Conservation (phyloP, 1,284 basidiomycete species). For the Moesziomyces sp. region DNA sequence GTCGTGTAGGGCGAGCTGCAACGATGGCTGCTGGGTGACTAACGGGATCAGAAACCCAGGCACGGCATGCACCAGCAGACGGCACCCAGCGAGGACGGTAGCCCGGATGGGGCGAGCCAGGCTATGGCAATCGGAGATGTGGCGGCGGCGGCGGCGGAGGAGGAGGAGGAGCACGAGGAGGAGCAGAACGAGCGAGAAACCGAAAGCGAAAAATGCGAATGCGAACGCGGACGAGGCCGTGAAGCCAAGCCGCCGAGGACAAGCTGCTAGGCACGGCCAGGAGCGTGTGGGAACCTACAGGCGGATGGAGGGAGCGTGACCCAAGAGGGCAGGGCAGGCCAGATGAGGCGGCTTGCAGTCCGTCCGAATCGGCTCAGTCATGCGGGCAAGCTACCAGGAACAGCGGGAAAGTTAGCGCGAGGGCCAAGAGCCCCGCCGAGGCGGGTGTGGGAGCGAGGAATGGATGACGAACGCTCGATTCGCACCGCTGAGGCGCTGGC, state of each 20-base stretch:
- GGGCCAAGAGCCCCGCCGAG: not conserved
- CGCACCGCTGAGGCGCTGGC: not conserved
- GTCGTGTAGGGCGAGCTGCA: not conserved
- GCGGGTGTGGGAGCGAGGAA: conserved; percentile 7
- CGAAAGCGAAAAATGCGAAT: conserved; percentile 2
- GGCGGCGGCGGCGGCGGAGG: not conserved
- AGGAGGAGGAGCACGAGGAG: not conserved
- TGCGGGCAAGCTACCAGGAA: not conserved
- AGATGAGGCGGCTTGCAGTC: not conserved
- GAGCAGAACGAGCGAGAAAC: not conserved
- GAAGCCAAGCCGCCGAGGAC: not conserved
- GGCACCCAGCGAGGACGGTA: not conserved
- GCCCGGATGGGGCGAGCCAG: not conserved
- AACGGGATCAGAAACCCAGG: not conserved
- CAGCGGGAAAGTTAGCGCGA: not conserved
- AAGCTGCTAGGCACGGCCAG: not conserved
- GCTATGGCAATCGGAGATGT: conserved; percentile 21
- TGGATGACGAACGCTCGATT: conserved; percentile 27
- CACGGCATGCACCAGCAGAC: not conserved
- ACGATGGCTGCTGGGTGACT: not conserved
- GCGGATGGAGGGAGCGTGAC: not conserved
- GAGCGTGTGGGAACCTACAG: not conserved
- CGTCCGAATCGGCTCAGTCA: not conserved
- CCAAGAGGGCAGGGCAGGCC: not conserved
- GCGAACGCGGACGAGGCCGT: too few species aligned